Percentiles rank a stretch among this genome's conserved stretches.
phyloP scores from a whole-genome alignment of 768 basidiomycete species.

The Tephrocybe sp. region DNA sequence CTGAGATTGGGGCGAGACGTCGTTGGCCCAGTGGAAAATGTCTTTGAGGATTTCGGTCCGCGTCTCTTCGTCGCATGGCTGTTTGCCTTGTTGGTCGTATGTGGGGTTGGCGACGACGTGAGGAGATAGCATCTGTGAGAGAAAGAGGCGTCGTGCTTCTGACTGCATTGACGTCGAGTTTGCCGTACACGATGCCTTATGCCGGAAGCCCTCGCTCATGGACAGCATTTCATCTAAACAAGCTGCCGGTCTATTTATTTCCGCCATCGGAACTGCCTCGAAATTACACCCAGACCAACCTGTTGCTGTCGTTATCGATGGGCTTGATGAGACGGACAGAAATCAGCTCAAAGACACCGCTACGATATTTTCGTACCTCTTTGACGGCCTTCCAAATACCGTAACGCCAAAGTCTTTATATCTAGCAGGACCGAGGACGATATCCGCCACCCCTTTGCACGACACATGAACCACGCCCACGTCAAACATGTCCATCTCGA shows the following conservation, averaged over 20 bases:
- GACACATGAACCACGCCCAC: too few species aligned
- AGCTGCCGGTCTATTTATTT: conserved; percentile 15
- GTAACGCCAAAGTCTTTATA: conserved; percentile 18
- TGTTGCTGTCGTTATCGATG: conserved; percentile 21
- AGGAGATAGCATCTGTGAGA: too few species aligned
- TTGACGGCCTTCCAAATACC: conserved; percentile 1
- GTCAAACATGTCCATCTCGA: too few species aligned
- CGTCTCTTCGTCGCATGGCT: conserved; percentile 4
- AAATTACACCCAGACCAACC: conserved; percentile 5
- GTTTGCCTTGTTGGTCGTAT: conserved; percentile 4
- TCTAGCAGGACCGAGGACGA: conserved; percentile 21
- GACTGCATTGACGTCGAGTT: conserved; percentile 4
- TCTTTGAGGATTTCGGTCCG: conserved; percentile 3
- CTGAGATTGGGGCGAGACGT: background rate
- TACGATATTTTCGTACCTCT: conserved; percentile 14
- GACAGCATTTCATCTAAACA: conserved; percentile 14
- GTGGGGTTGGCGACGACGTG: background rate
- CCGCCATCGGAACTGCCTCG: conserved; percentile 7
- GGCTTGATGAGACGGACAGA: conserved; percentile 19
- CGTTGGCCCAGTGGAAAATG: background rate
- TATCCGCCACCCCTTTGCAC: too few species aligned
- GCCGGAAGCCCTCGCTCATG: conserved; percentile 11
- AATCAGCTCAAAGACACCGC: conserved; percentile 10
- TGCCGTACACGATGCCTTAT: conserved; percentile 7
- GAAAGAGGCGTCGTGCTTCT: background rate